Conservation (phyloP, 2,329 filamentous ascomycete species). For the Trichoderma arundinaceum region DNA sequence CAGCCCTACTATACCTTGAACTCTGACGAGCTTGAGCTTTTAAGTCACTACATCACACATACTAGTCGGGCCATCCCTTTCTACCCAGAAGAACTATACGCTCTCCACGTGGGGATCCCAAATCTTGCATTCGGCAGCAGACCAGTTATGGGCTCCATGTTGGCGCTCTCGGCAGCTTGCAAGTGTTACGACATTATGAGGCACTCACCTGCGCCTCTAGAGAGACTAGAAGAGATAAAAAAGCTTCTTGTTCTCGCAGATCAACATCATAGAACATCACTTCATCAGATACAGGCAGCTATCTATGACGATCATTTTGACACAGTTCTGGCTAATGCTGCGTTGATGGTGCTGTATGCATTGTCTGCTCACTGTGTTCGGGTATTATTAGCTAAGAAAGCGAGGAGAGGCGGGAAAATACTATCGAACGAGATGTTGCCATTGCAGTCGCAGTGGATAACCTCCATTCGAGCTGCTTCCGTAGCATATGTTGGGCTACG, state of each 20-base stretch:
- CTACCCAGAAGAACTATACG: constrained; percentile 9
- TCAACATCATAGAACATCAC: constrained; percentile 10
- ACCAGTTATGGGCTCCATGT: constrained; percentile 19
- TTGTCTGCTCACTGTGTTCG: constrained; percentile 16
- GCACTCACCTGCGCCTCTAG: constrained; percentile 13
- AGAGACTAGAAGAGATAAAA: constrained; percentile 16
- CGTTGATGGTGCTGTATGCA: constrained; percentile 24
- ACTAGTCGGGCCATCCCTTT: constrained; percentile 22
- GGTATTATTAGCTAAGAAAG: constrained; percentile 15
- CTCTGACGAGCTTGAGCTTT: constrained; percentile 14
- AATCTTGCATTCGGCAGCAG: constrained; percentile 22
- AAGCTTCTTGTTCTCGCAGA: constrained; percentile 14
- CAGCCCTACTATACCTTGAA: neutral
- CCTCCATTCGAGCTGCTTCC: constrained; percentile 20
- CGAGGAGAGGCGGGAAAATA: neutral
- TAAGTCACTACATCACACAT: constrained; percentile 22
- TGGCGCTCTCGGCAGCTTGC: constrained; percentile 20
- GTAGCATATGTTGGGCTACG: constrained; percentile 17
- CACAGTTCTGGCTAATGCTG: constrained; percentile 18
- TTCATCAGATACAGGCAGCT: constrained; percentile 18
- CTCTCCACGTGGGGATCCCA: constrained; percentile 11
- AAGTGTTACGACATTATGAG: constrained; percentile 19
- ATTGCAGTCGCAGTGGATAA: constrained; percentile 26
- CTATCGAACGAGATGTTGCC: constrained; percentile 14
- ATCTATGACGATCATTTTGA: constrained; percentile 12